A percentile compares a stretch with the other conserved stretches of the same genome.
These are phyloP conservation scores for Diaporthe eres DNA, from an alignment of 2,329 filamentous ascomycete species.

Conservation along the genomic window DNA sequence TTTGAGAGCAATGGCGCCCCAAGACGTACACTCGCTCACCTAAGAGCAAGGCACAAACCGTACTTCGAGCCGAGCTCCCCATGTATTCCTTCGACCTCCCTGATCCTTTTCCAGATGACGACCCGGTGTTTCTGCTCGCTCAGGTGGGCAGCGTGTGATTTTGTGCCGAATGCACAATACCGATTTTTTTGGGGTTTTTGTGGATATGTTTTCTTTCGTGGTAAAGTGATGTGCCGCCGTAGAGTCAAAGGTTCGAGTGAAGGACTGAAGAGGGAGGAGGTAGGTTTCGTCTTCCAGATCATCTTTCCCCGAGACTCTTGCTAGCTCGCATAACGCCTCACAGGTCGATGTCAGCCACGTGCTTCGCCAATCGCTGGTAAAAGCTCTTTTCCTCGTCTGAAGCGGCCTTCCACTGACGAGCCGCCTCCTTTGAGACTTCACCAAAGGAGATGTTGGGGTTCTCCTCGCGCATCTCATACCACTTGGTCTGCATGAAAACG, in stretches of 20 bases:
- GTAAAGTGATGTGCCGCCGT: neutral
- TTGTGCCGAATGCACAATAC: neutral
- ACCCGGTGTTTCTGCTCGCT: neutral
- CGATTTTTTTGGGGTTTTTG: neutral
- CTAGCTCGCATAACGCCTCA: neutral
- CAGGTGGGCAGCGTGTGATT: neutral
- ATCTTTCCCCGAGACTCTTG: neutral
- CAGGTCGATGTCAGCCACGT: neutral
- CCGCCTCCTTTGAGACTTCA: neutral
- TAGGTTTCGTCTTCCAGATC: neutral
- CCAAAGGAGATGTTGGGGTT: conserved; percentile 17
- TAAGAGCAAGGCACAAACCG: conserved; percentile 33
- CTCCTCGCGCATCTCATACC: neutral
- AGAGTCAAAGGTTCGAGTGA: too few species aligned
- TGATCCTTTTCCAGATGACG: conserved; percentile 3
- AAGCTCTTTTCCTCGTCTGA: too few species aligned
- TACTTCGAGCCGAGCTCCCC: neutral
- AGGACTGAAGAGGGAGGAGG: neutral
- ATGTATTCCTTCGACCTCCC: neutral
- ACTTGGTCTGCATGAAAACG: conserved; percentile 13
- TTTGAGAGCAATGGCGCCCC: conserved; percentile 26
- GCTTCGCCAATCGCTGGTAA: neutral
- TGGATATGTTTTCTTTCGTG: neutral
- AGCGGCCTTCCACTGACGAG: too few species aligned
- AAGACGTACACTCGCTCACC: conserved; percentile 31